phyloP scores from a whole-genome alignment of 108 stramenopile species.

The Pseudonitzschia pungens region DNA sequence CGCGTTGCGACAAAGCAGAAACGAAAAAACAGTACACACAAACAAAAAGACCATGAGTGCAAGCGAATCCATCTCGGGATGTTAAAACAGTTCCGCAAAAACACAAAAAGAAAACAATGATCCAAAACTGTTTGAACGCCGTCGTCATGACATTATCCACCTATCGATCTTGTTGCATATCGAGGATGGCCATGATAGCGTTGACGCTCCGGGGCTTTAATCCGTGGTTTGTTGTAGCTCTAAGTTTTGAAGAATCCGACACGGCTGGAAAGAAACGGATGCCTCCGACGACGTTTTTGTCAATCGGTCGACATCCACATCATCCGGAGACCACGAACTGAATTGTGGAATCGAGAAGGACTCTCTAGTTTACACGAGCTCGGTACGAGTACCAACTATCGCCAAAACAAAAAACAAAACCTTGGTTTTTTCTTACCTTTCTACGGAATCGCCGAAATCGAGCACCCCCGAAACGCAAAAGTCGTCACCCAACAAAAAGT shows the following conservation, averaged over 20 bases:
- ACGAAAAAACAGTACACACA: constrained; percentile 8
- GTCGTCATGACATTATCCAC: constrained; percentile 75
- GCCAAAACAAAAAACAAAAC: background rate
- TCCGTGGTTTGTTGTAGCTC: constrained; percentile 86
- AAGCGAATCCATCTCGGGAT: background rate
- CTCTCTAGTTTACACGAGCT: constrained; percentile 70
- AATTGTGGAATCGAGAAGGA: constrained; percentile 32
- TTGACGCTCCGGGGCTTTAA: constrained; percentile 91
- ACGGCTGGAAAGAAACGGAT: constrained; percentile 48
- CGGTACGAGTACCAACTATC: background rate
- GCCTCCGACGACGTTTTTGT: constrained; percentile 82
- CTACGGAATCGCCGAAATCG: constrained; percentile 88
- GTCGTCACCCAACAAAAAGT: constrained; percentile 67
- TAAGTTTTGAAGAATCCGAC: constrained; percentile 81
- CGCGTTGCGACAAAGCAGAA: too few species aligned
- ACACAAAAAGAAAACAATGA: background rate
- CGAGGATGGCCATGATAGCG: constrained; percentile 84
- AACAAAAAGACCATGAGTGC: constrained; percentile 17
- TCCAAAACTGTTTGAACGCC: constrained; percentile 66
- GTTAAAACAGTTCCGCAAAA: background rate
- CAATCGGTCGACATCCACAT: constrained; percentile 76
- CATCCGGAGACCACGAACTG: constrained; percentile 28
- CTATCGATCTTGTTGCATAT: constrained; percentile 4
- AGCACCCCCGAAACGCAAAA: constrained; percentile 73
- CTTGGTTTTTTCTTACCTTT: constrained; percentile 61